Evolutionary conservation across 2,329 filamentous ascomycete species (phyloP).

Genomic region (Hymenoscyphus scutula): DNA sequence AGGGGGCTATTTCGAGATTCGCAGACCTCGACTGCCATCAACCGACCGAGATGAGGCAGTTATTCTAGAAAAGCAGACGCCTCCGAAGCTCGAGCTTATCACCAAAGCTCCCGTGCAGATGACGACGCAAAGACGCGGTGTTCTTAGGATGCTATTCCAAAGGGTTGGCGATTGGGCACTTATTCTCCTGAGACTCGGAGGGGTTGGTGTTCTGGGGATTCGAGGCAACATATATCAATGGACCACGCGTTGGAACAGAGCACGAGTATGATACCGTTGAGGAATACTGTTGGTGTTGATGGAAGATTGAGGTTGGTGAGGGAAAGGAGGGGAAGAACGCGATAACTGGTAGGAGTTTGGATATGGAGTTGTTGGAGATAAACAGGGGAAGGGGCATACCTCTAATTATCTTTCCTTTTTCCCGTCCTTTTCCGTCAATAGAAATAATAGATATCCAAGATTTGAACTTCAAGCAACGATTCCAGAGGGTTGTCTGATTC

Average conservation of each 20-base stretch:
- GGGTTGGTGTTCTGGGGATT: conserved; percentile 2
- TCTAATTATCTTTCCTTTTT: no score
- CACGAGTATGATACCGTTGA: not conserved
- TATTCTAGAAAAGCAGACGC: not conserved
- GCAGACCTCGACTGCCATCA: not conserved
- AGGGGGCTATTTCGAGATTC: conserved; percentile 7
- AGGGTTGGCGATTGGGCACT: conserved; percentile 1
- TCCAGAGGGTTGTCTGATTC: no score
- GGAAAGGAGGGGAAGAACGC: no score
- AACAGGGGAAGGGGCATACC: no score
- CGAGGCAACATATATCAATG: conserved; percentile 1
- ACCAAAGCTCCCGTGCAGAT: not conserved
- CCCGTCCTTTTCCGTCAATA: no score
- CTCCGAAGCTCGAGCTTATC: not conserved
- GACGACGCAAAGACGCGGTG: not conserved
- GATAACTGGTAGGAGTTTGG: no score
- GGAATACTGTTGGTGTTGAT: not conserved
- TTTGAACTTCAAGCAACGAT: no score
- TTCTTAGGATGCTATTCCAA: not conserved
- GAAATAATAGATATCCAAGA: no score
- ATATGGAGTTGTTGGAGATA: no score
- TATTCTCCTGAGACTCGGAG: conserved; percentile 8
- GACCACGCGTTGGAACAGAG: not conserved
- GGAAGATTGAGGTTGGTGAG: not conserved
- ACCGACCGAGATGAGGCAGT: not conserved